These are phyloP conservation scores for Lippia alba DNA, from an alignment of 305 asterid species.

Conservation along the genomic window DNA sequence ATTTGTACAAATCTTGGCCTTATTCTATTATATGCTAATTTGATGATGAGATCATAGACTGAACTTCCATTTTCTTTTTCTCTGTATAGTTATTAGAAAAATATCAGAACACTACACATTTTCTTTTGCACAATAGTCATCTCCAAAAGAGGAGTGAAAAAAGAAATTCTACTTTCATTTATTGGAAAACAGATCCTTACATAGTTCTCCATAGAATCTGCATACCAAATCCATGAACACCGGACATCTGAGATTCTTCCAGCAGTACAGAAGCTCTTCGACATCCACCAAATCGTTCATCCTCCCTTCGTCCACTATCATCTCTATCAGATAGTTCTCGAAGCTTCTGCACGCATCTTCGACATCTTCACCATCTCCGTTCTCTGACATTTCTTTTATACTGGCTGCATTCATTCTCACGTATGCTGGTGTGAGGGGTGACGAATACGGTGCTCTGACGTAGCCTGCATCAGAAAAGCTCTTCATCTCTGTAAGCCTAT, in stretches of 20 bases:
- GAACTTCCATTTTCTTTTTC: too few species aligned
- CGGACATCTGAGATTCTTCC: slow-evolving; percentile 66
- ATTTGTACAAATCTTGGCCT: background rate
- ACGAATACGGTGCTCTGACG: slow-evolving; percentile 52
- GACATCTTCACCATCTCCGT: slow-evolving; percentile 40
- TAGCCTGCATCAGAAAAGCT: slow-evolving; percentile 47
- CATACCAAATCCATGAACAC: slow-evolving; percentile 64
- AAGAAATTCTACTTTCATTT: slow-evolving; percentile 10
- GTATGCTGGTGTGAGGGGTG: slow-evolving; percentile 68
- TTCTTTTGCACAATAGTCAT: slow-evolving; percentile 1
- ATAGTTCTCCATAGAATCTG: slow-evolving; percentile 70
- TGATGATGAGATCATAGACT: too few species aligned
- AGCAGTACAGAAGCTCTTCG: slow-evolving; percentile 72
- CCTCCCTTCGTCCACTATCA: slow-evolving; percentile 77
- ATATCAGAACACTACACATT: background rate
- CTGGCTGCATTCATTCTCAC: slow-evolving; percentile 39
- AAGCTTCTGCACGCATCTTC: slow-evolving; percentile 79
- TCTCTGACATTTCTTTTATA: slow-evolving; percentile 9
- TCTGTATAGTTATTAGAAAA: background rate
- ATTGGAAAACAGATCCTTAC: slow-evolving; percentile 64
- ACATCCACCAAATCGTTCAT: slow-evolving; percentile 61
- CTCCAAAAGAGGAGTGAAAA: background rate
- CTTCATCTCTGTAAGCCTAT: slow-evolving; percentile 50
- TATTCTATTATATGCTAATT: too few species aligned
- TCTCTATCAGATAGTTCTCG: slow-evolving; percentile 66